phyloP scores from a whole-genome alignment of 345 rosid genomes.

The Bruguiera sexangula region DNA sequence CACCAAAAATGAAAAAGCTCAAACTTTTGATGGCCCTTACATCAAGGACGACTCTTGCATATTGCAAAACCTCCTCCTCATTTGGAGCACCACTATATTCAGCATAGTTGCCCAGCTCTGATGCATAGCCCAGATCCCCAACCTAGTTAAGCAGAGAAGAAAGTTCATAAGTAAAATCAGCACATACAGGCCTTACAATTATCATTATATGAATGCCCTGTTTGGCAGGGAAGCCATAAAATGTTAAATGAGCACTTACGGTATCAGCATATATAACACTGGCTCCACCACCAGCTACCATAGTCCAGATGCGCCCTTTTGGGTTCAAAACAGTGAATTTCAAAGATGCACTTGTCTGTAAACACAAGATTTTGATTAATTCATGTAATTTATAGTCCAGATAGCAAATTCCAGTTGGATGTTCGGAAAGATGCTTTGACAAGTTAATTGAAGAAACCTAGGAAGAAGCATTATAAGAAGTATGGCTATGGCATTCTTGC shows the following conservation, averaged over 20 bases:
- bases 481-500: constrained; percentile 5
- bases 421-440: background rate
- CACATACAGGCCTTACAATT: background rate
- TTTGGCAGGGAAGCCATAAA: background rate
- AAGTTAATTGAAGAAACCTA: constrained; percentile 1
- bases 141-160: constrained; percentile 48
- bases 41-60: constrained; percentile 94
- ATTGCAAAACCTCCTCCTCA: constrained; percentile 93
- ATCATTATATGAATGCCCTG: background rate
- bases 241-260: constrained; percentile 35
- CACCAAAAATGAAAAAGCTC: background rate
- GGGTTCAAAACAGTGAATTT: constrained; percentile 93
- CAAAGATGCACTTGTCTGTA: constrained; percentile 93
- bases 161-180: constrained; percentile 1
- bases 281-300: constrained; percentile 99
- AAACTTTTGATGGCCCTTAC: constrained; percentile 41
- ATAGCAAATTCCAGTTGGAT: constrained; percentile 2
- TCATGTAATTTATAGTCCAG: background rate
- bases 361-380: constrained; percentile 12
- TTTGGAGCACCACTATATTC: constrained; percentile 99
- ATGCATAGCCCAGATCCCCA: constrained; percentile 96
- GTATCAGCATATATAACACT: constrained; percentile 98
- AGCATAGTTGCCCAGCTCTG: constrained; percentile 94
- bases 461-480: background rate
- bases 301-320: constrained; percentile 96